phyloP scores from a whole-genome alignment of 768 basidiomycete genomes.

The Psilocybe cubensis region DNA sequence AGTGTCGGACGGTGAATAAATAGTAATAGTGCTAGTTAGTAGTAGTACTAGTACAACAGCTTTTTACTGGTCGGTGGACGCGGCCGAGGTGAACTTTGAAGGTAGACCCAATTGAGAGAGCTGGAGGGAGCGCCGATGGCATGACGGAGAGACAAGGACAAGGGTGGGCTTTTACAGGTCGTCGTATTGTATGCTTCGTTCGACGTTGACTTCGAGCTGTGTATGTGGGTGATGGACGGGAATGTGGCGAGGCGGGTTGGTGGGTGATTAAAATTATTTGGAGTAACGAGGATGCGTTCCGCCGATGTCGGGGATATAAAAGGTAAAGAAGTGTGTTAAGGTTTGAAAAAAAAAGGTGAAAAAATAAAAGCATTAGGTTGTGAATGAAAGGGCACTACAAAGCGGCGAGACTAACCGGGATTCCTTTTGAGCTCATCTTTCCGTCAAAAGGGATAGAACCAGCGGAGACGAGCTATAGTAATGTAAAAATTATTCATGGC shows the following conservation, averaged over 20 bases:
- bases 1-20: too few species aligned
- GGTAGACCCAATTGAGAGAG: too few species aligned
- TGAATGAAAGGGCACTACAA: neutral
- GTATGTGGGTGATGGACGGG: neutral
- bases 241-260: too few species aligned
- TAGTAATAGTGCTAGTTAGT: neutral
- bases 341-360: neutral
- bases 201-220: conserved; percentile 23
- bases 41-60: neutral
- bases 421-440: neutral
- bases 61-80: too few species aligned
- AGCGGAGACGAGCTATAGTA: neutral
- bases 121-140: neutral
- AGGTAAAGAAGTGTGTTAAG: neutral
- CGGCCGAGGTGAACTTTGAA: too few species aligned
- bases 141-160: neutral
- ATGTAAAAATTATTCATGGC: neutral
- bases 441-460: neutral
- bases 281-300: too few species aligned
- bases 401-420: neutral
- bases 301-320: neutral
- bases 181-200: conserved; percentile 22
- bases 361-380: neutral
- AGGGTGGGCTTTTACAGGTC: neutral
- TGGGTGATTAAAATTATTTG: too few species aligned